Base-by-base conservation (phyloP, 2,329 filamentous ascomycete genomes). In the Myriosclerotinia scirpicola region DNA sequence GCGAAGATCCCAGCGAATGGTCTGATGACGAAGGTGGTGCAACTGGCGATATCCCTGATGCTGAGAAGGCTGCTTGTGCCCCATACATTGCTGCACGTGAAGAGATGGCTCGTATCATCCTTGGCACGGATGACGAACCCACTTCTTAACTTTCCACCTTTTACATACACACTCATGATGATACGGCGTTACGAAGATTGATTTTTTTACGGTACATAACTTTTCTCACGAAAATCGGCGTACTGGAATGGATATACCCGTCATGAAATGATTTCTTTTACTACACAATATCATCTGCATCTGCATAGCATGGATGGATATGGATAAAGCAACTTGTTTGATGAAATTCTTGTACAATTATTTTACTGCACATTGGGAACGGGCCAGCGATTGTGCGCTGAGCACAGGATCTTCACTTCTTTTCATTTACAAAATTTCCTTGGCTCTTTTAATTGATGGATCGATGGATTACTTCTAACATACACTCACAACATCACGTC, bases 11-110 rank as follows among this genome's bases (percentile, higher is more conserved):
- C 2, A 76, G 76, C 2, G 78, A 77, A 50, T 87, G 81, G 73
- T 88, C 85, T 81, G 88, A 85, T 73, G 85, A 85, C 67, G 87
- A 89, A 52, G 63, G 46, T 70, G 87, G 89, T 71, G 76, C 89
- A 30, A 81, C 89, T 36, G 87, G 89, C 67, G 78, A 81, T 0
- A 81, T 82, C 17, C 38, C 64, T 8, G 68, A 72, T 54, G 69
- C 65, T 7, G 72, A 74, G 70, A 75, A 75, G 14, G 60, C 30
- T 22, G 48, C 40, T 30, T 52, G 42, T 40, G 63, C 54, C 3
- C 22, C 42, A 26, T 52, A 22, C n/a, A 65, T 65, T 53, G 44
- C 42, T 22, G 48, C 60, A 42, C 34, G 63, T 5, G 54, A 50
- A 30, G 63, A 65, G 22, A 65, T 65, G 63, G 54, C 44, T n/a